phyloP scores from a whole-genome alignment of 2,329 filamentous ascomycete species.

The Pseudogymnoascus sp. region DNA sequence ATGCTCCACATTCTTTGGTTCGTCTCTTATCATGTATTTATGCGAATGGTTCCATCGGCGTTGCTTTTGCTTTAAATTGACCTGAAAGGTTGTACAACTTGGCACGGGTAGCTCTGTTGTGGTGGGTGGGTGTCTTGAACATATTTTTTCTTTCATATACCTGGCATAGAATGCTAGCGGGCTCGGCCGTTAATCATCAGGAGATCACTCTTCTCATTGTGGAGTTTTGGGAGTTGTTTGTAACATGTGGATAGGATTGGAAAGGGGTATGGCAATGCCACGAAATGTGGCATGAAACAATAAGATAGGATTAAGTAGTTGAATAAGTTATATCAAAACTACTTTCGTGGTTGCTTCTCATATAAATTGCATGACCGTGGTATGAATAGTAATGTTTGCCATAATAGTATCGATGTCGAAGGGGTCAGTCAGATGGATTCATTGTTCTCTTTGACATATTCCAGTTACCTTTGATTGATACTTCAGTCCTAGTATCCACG shows the following conservation, averaged over 20 bases:
- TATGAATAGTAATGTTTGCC: no score
- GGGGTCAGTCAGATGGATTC: no score
- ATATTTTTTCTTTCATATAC: conserved; percentile 5
- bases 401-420: no score
- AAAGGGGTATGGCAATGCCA: conserved; percentile 7
- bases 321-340: not conserved
- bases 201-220: conserved; percentile 8
- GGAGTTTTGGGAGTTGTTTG: conserved; percentile 10
- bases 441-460: no score
- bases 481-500: no score
- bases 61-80: conserved; percentile 8
- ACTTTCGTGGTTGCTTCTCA: not conserved
- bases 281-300: conserved; percentile 5
- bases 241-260: conserved; percentile 3
- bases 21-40: conserved; percentile 2
- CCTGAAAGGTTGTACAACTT: conserved; percentile 12
- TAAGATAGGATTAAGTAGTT: conserved; percentile 1
- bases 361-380: not conserved
- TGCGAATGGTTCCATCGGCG: conserved; percentile 6
- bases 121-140: not conserved
- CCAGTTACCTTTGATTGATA: no score
- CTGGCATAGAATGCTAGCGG: conserved; percentile 8
- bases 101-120: not conserved
- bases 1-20: conserved; percentile 26
- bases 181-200: conserved; percentile 9